Percentiles rank a stretch among this genome's conserved stretches.
These are phyloP conservation scores for Cladophialophora psammophila DNA, from an alignment of 2,329 filamentous ascomycete species.

Conservation along the genomic window DNA sequence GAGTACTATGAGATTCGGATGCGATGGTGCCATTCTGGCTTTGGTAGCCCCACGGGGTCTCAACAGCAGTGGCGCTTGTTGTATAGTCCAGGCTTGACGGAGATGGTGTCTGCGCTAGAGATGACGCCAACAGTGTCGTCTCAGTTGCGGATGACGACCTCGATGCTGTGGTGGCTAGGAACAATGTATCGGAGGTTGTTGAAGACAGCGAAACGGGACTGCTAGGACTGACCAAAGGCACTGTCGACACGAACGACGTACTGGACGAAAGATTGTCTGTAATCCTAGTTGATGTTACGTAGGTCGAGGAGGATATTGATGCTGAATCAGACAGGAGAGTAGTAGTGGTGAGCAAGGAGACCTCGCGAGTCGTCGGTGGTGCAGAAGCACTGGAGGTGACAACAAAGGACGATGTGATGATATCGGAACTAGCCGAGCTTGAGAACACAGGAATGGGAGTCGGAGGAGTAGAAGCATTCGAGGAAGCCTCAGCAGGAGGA, in stretches of 20 bases:
- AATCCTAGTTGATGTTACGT: neutral
- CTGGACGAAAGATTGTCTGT: neutral
- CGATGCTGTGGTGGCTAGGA: neutral
- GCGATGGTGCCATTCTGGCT: neutral
- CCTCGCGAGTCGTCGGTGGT: neutral
- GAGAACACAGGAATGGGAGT: neutral
- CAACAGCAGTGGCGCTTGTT: neutral
- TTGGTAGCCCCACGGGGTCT: neutral
- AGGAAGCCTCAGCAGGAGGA: neutral
- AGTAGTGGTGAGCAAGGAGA: neutral
- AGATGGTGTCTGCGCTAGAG: neutral
- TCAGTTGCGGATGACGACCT: neutral
- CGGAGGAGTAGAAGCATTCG: neutral
- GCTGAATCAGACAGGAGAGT: neutral
- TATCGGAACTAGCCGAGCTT: neutral
- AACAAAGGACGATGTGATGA: neutral
- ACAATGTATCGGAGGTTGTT: neutral
- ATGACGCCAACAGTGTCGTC: neutral
- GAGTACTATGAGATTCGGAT: neutral
- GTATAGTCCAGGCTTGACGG: neutral
- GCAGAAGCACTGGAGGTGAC: neutral
- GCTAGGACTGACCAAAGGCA: neutral
- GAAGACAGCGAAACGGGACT: neutral
- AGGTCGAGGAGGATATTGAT: neutral
- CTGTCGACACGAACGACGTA: neutral